Evolutionary conservation across 768 basidiomycete species (phyloP).

Genomic region (Psilocybe tampanensis): DNA sequence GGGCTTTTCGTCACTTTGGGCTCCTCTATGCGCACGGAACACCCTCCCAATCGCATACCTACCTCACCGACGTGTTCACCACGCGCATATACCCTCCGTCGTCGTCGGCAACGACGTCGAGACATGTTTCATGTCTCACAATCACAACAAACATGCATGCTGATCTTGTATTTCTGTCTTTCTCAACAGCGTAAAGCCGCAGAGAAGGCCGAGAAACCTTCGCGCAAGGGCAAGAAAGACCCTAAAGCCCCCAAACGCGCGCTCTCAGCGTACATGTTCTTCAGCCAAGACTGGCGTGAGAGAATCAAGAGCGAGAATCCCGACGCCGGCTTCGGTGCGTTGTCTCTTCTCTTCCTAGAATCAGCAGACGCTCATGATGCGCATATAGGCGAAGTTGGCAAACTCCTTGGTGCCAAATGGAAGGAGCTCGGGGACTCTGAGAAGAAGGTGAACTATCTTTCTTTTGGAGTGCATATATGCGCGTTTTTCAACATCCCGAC

Average conservation of each 20-base stretch:
- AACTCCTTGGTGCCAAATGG: conserved; percentile 95
- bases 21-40: background rate
- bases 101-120: conserved; percentile 8
- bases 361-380: background rate
- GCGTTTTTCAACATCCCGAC: background rate
- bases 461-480: conserved; percentile 5
- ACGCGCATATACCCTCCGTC: conserved; percentile 11
- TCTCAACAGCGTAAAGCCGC: conserved; percentile 69
- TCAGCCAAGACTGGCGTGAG: conserved; percentile 94
- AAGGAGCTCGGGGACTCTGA: conserved; percentile 91
- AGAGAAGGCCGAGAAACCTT: conserved; percentile 66
- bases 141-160: background rate
- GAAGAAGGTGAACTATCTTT: conserved; percentile 74
- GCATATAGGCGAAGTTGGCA: conserved; percentile 82
- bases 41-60: background rate
- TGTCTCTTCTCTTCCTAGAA: conserved; percentile 1
- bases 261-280: conserved; percentile 98
- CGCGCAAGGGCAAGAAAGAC: conserved; percentile 72
- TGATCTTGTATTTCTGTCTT: conserved; percentile 3
- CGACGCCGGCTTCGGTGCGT: conserved; percentile 86
- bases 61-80: background rate
- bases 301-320: conserved; percentile 96
- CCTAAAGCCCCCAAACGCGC: conserved; percentile 89
- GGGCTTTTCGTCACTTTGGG: background rate
- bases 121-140: conserved; percentile 14